Conservation (phyloP, 73 alveolate species). For the Paramecium primaurelia region DNA sequence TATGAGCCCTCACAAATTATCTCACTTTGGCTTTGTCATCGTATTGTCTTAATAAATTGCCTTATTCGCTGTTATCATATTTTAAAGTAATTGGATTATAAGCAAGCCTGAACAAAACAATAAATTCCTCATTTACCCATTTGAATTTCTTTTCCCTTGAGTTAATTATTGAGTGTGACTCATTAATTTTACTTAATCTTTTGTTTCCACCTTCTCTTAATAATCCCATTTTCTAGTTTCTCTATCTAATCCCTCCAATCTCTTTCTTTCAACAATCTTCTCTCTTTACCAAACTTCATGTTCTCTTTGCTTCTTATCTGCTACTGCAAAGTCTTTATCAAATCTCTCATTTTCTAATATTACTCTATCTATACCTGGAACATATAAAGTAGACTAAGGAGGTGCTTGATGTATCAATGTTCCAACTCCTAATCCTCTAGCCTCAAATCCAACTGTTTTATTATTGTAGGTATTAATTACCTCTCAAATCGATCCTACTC, state of each 20-base stretch:
- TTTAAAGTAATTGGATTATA: conserved; percentile 61
- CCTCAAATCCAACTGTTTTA: conserved; percentile 47
- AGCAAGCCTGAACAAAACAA: background rate
- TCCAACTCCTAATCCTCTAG: conserved; percentile 29
- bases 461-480: background rate
- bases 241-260: conserved; percentile 33
- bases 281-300: conserved; percentile 42
- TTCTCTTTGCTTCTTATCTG: conserved; percentile 49
- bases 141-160: conserved; percentile 44
- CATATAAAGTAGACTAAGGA: conserved; percentile 41
- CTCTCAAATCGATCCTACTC: conserved; percentile 1
- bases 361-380: background rate
- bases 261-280: conserved; percentile 25
- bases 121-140: background rate
- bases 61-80: conserved; percentile 54
- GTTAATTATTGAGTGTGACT: background rate
- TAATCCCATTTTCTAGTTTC: conserved; percentile 50
- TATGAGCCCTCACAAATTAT: conserved; percentile 33
- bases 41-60: conserved; percentile 5
- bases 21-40: conserved; percentile 57
- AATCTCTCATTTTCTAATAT: conserved; percentile 51
- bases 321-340: conserved; percentile 61
- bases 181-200: background rate
- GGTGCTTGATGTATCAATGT: conserved; percentile 34
- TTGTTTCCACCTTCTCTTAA: conserved; percentile 12